These are phyloP conservation scores for Zychaea mexicana DNA, from an alignment of 371 early-diverging fungal species.

Conservation along the genomic window DNA sequence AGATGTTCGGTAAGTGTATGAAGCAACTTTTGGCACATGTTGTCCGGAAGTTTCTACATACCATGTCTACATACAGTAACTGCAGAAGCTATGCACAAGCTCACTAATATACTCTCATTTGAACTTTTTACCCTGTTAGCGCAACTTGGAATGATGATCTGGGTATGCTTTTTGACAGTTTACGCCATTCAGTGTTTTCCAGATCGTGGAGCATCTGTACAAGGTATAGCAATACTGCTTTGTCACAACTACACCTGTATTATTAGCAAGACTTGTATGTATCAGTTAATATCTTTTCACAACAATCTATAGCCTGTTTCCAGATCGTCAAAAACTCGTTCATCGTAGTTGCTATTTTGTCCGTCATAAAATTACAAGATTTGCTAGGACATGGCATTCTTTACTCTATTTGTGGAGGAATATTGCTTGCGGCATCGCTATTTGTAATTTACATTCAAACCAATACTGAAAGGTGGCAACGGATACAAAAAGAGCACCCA, in stretches of 20 bases:
- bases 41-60: too few species aligned
- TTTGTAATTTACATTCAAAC: neutral
- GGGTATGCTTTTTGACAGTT: neutral
- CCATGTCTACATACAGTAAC: too few species aligned
- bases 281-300: too few species aligned
- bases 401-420: neutral
- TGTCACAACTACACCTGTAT: too few species aligned
- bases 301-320: neutral
- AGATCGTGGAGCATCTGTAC: neutral
- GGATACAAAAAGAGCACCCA: neutral
- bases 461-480: neutral
- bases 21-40: neutral
- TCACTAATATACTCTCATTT: too few species aligned
- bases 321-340: neutral
- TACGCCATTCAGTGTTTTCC: neutral
- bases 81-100: too few species aligned
- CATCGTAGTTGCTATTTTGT: neutral
- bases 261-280: too few species aligned
- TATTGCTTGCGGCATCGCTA: neutral
- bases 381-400: neutral
- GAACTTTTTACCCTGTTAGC: neutral
- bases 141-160: neutral
- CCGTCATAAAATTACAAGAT: neutral
- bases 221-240: too few species aligned
- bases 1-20: constrained; percentile 32